These are phyloP conservation scores for Leccinum boreale DNA, from an alignment of 768 basidiomycete genomes.

Conservation along the genomic window DNA sequence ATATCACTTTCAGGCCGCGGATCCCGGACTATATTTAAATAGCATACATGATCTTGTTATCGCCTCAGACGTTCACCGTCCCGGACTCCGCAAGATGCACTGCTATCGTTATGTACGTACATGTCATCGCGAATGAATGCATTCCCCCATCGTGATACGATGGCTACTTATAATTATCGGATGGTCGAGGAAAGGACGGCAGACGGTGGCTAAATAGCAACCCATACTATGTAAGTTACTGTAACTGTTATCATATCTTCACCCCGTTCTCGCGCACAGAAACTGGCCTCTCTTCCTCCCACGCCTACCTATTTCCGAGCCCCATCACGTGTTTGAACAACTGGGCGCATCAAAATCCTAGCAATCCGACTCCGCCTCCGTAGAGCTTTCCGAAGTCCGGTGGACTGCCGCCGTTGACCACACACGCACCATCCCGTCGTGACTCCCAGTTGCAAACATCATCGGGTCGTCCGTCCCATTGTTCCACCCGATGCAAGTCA, in stretches of 20 bases:
- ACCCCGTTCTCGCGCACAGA: not conserved
- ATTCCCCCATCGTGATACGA: not conserved
- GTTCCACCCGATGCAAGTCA: constrained; percentile 85
- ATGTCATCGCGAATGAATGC: not conserved
- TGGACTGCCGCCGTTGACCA: constrained; percentile 52
- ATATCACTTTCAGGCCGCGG: not conserved
- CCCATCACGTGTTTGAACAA: not conserved
- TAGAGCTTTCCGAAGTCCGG: constrained; percentile 12
- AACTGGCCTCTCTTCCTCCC: not conserved
- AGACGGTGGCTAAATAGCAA: not conserved
- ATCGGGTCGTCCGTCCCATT: constrained; percentile 44
- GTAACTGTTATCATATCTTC: not conserved
- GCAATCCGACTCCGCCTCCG: constrained; percentile 21
- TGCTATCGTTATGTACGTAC: not conserved
- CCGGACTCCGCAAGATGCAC: not conserved
- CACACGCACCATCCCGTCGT: constrained; percentile 72
- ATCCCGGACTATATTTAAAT: not conserved
- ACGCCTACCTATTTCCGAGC: not conserved
- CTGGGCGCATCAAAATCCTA: not conserved
- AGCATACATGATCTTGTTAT: not conserved
- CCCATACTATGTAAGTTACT: not conserved
- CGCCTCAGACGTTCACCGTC: not conserved
- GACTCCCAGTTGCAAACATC: constrained; percentile 69
- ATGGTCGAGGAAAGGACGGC: not conserved
- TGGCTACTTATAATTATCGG: too few relatives aligned